Conservation (phyloP, 2,329 filamentous ascomycete genomes). For the Venturia nashicola region DNA sequence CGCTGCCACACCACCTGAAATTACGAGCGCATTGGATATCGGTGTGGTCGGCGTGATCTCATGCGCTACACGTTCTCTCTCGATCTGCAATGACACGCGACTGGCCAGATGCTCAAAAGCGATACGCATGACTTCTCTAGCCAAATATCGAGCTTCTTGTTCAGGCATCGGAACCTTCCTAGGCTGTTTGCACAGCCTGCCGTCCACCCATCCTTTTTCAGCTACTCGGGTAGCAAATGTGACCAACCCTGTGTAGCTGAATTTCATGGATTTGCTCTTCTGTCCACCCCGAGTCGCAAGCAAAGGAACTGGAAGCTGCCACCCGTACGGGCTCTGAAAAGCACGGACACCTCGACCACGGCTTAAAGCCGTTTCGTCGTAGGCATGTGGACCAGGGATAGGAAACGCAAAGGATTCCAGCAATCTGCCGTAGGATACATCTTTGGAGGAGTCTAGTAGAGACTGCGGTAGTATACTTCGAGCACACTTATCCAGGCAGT, state of each 20-base stretch:
- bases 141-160: conserved; percentile 56
- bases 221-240: conserved; percentile 38
- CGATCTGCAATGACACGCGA: conserved; percentile 59
- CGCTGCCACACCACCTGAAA: conserved; percentile 83
- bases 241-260: conserved; percentile 63
- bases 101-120: conserved; percentile 80
- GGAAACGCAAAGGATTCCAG: conserved; percentile 69
- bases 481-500: conserved; percentile 79
- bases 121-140: conserved; percentile 61
- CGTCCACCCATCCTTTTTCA: conserved; percentile 22
- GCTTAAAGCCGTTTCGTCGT: not conserved
- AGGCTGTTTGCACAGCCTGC: conserved; percentile 18
- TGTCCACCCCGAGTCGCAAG: conserved; percentile 21
- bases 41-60: not conserved
- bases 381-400: not conserved
- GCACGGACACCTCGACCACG: not conserved
- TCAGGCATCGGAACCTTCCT: conserved; percentile 32
- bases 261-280: conserved; percentile 41
- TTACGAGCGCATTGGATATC: conserved; percentile 51
- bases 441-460: conserved; percentile 38
- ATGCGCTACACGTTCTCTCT: conserved; percentile 13
- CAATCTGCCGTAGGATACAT: conserved; percentile 55
- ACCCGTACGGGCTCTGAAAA: conserved; percentile 4
- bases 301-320: conserved; percentile 8
- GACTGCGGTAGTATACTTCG: conserved; percentile 57